Evolutionary conservation across 352 stramenopile species (phyloP), one percentile per base, ranked within the genome.

Genomic region (Pythium utonaiense): DNA sequence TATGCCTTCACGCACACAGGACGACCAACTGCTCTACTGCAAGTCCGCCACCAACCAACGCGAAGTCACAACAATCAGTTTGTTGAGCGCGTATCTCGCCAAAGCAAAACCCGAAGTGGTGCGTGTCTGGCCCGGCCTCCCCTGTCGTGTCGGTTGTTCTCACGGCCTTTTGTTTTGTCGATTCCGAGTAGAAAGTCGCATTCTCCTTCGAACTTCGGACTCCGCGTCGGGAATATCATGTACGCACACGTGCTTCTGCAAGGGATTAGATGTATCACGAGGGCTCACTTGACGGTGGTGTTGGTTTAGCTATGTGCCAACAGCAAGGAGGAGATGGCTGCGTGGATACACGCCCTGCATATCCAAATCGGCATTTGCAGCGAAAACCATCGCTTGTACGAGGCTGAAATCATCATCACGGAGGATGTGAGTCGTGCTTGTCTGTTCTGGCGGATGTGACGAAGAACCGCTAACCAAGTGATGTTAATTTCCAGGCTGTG

Each of bases 371-470:
- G 78, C 19, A 69, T 94, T 40, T 85, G 75, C 25, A 84, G 71
- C 24, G 85, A 94, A 60, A 94, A 94, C 59, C 80, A 92, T 53
- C 70, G 77, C 5, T 64, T 94, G 4, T 88, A 89, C 42, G 78
- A 93, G 55, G 85, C 85, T 10, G 85, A 94, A 53, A 90, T 90
- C 62, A 75, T 86, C 70, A 94, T 94, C 41, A 89, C 84, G 5
- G 85, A 94, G 77, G 83, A 93, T 60, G 84, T 92, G 74, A 40
- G 77, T 73, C 5, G 30, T 48, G n/a, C n/a, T n/a, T n/a, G n/a
- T n/a, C n/a, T n/a, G n/a, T n/a, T n/a, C n/a, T n/a, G n/a, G n/a
- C n/a, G n/a, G n/a, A n/a, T n/a, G n/a, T n/a, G n/a, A n/a, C n/a
- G n/a, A n/a, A n/a, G n/a, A n/a, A n/a, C n/a, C n/a, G n/a, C n/a